Conservation (phyloP, 495 filamentous ascomycete species). For the Viridothelium virens region DNA sequence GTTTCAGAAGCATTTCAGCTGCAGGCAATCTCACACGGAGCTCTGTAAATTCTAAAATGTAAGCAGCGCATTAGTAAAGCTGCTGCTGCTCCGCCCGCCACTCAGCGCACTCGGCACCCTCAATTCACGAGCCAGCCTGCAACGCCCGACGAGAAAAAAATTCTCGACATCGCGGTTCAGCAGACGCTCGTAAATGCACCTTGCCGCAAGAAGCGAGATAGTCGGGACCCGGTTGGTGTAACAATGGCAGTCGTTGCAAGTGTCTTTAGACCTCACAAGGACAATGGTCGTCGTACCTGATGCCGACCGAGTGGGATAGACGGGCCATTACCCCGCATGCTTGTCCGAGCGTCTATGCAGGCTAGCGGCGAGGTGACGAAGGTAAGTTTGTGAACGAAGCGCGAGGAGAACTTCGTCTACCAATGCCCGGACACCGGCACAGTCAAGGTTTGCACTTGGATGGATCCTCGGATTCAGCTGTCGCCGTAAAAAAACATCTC, state of each 20-base stretch:
- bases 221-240: background rate
- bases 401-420: too few species aligned
- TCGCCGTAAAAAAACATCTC: too few species aligned
- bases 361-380: background rate
- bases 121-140: background rate
- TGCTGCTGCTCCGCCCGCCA: background rate
- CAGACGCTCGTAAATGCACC: background rate
- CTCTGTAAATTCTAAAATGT: background rate
- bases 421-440: too few species aligned
- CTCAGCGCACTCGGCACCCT: background rate
- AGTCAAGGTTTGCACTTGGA: too few species aligned
- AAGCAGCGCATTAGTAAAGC: background rate
- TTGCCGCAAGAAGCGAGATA: background rate
- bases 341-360: background rate
- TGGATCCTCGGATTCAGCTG: too few species aligned
- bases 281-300: background rate
- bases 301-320: background rate
- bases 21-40: background rate
- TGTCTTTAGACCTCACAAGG: background rate
- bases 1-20: constrained; percentile 3
- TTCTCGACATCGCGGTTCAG: background rate
- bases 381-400: too few species aligned
- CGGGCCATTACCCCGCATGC: background rate
- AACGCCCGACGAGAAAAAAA: background rate
- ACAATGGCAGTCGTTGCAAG: background rate